phyloP scores from a whole-genome alignment of 1,284 basidiomycete species.

The Entoloma clypeatum region DNA sequence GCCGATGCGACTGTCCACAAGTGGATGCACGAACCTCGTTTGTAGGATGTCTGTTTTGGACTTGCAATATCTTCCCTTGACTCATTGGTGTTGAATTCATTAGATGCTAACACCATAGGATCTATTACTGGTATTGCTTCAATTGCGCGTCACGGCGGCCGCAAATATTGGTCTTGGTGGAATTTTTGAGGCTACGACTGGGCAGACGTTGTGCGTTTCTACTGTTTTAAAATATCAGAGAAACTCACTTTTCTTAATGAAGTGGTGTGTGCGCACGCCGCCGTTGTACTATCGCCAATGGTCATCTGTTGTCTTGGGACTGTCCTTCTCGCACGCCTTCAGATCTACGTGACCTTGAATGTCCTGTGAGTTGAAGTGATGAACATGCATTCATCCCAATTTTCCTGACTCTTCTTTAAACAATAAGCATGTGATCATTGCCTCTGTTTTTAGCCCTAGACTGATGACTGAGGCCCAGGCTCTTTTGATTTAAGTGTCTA shows the following conservation, averaged over 20 bases:
- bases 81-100: not conserved
- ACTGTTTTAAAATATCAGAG: not conserved
- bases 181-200: constrained; percentile 49
- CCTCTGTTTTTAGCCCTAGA: not conserved
- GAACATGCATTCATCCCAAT: constrained; percentile 76
- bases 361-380: constrained; percentile 47
- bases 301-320: constrained; percentile 68
- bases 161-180: constrained; percentile 55
- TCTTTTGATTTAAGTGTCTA: constrained; percentile 66
- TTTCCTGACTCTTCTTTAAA: constrained; percentile 77
- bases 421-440: constrained; percentile 50
- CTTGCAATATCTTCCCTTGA: not conserved
- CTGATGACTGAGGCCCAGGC: constrained; percentile 25
- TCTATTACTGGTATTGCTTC: constrained; percentile 67
- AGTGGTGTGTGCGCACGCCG: constrained; percentile 63
- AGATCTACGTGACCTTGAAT: constrained; percentile 74
- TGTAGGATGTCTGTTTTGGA: constrained; percentile 60
- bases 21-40: too few relatives aligned
- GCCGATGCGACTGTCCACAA: too few relatives aligned
- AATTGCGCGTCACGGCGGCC: constrained; percentile 70
- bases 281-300: constrained; percentile 54
- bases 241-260: constrained; percentile 1
- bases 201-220: constrained; percentile 53
- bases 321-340: constrained; percentile 63
- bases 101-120: constrained; percentile 75